Percentiles rank a stretch among this genome's conserved stretches.
Conservation (phyloP, 306 rosid genomes). For the Vigna radiata region DNA sequence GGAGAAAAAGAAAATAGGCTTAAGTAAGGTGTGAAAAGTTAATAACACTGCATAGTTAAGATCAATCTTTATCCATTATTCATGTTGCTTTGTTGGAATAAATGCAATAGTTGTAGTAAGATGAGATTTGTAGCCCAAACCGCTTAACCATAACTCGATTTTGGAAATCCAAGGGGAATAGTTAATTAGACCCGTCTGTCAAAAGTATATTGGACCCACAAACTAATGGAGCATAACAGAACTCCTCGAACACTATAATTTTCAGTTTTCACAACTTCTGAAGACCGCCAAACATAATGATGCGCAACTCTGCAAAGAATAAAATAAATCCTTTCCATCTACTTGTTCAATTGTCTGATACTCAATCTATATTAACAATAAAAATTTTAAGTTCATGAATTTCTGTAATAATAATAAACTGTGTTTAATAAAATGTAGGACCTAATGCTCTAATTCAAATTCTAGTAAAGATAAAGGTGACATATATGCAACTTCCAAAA, state of each 20-base stretch:
- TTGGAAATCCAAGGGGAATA: no score
- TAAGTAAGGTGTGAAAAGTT: no score
- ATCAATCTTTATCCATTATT: no score
- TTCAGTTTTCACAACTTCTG: conserved; percentile 13
- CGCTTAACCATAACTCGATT: no score
- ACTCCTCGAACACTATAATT: neutral
- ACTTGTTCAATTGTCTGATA: neutral
- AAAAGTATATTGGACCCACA: no score
- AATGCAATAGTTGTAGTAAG: no score
- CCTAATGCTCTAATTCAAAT: neutral
- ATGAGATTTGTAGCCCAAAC: no score
- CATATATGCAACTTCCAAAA: conserved; percentile 7
- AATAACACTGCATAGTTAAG: no score
- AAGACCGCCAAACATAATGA: neutral
- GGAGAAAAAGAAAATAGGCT: no score
- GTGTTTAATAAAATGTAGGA: conserved; percentile 6
- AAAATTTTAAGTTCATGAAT: conserved; percentile 3
- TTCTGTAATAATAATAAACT: neutral
- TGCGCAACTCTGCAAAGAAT: neutral
- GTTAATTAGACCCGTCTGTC: no score
- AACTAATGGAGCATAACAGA: neutral
- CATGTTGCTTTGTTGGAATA: no score
- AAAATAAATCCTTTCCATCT: neutral
- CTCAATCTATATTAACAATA: neutral
- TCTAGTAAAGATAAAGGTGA: neutral